Evolutionary conservation across 805 yeast species (phyloP).

Genomic region (Ogataea sp.): DNA sequence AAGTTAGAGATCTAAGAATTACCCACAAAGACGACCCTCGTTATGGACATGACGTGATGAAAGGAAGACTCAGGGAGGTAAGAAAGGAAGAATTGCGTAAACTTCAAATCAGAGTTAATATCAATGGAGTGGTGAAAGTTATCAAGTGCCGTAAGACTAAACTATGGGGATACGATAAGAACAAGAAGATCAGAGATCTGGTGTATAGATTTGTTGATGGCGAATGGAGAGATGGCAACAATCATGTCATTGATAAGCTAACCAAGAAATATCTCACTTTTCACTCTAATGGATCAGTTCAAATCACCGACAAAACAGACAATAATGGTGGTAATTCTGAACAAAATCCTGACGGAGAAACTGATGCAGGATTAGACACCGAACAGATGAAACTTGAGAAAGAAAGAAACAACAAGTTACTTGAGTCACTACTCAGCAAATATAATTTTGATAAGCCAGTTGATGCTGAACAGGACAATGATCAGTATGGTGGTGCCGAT

Average conservation of each 20-base stretch:
- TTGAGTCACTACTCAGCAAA: constrained; percentile 37
- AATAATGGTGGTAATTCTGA: constrained; percentile 1
- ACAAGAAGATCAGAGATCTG: constrained; percentile 51
- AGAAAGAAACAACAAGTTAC: constrained; percentile 35
- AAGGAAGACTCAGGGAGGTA: constrained; percentile 56
- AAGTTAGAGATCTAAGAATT: constrained; percentile 32
- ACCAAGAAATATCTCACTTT: constrained; percentile 19
- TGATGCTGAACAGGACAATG: constrained; percentile 23
- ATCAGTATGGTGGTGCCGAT: constrained; percentile 32
- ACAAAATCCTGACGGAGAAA: background rate
- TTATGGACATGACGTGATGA: constrained; percentile 16
- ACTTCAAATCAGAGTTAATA: constrained; percentile 57
- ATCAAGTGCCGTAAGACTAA: constrained; percentile 64
- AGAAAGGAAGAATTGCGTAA: constrained; percentile 41
- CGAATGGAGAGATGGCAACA: constrained; percentile 73
- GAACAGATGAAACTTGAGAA: constrained; percentile 15
- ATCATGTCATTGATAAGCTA: constrained; percentile 66
- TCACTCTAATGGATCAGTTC: constrained; percentile 12
- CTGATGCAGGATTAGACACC: background rate
- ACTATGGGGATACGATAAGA: constrained; percentile 86
- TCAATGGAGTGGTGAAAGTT: constrained; percentile 48
- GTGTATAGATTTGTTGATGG: constrained; percentile 56
- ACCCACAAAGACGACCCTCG: constrained; percentile 34
- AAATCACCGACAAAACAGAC: constrained; percentile 3
- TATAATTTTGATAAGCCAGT: constrained; percentile 48